Evolutionary conservation across 176 grass and related monocot species (phyloP).

Genomic region (Oryza glaberrima): DNA sequence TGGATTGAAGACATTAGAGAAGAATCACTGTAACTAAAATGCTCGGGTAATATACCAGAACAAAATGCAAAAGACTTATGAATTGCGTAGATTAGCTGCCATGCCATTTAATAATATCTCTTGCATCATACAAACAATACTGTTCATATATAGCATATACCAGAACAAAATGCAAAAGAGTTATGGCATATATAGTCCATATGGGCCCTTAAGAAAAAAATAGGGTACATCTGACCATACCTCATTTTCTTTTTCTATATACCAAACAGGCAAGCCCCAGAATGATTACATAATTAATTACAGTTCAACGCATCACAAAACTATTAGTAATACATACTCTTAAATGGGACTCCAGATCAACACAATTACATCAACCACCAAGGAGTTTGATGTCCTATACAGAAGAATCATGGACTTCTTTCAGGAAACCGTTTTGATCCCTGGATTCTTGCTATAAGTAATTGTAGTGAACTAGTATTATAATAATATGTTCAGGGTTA

Average conservation of each 20-base stretch:
- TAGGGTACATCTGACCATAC: background rate
- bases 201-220: background rate
- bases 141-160: too few relatives aligned
- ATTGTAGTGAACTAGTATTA: background rate
- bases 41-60: background rate
- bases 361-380: background rate
- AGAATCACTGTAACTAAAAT: background rate
- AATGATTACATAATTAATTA: background rate
- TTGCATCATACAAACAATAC: background rate
- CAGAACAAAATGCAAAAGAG: too few relatives aligned
- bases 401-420: conserved; percentile 3
- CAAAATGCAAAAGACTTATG: background rate
- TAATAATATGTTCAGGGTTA: conserved; percentile 15
- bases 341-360: background rate
- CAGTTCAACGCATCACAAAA: background rate
- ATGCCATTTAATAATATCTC: background rate
- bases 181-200: background rate
- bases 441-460: conserved; percentile 13
- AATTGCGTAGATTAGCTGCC: background rate
- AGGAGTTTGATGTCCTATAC: background rate
- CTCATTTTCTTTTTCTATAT: background rate
- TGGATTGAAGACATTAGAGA: background rate
- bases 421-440: background rate
- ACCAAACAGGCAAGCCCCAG: background rate
- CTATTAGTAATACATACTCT: background rate